Base-by-base conservation (phyloP, 2,329 filamentous ascomycete species). In the Purpureocillium takamizusanense region DNA sequence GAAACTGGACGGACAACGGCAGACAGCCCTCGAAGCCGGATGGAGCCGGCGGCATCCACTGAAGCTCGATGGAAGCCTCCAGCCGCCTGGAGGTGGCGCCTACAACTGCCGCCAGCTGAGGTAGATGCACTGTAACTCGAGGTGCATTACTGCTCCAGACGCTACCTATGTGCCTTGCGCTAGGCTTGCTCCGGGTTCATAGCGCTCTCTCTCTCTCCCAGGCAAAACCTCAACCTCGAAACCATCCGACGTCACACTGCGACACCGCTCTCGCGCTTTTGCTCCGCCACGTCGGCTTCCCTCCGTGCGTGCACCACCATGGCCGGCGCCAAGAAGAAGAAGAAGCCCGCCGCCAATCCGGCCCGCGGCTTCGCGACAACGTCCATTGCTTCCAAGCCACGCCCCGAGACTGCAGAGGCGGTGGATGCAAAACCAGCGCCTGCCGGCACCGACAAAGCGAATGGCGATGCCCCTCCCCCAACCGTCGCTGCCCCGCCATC, bases 281-380 rank as follows among this genome's bases (percentile, higher is more conserved):
- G 36, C 29, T 29, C 33, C 7, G 17, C 30, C 13, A 21, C 21
- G 21, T 25, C 21, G 6, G 10, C 21, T 25, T 10, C 21, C 21
- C 21, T 25, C 21, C 21, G 21, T 10, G 21, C 21, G 21, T 25
- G 21, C 28, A 14, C 27, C 47, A 52, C 45, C 48, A 90, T 90
- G 85, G 82, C 83, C 41, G 70, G 69, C 32, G 63, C 66, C 42
- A 80, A 86, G 63, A 95, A 94, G 67, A 95, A 95, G 68, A 94
- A 87, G 71, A 97, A 95, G 74, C 74, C 84, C 39, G 76, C 78
- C 18, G 77, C 82, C 25, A 97, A 95, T 61, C 86, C 89, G 42
- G 87, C 88, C 30, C 76, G 92, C 60, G 92, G 89, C 14, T 94
- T 95, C 65, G 87, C 90, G 47, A 98, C 92, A 5, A 94, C 86